Conservation (phyloP, 148 eudicot species). For the Bassia scoparia region DNA sequence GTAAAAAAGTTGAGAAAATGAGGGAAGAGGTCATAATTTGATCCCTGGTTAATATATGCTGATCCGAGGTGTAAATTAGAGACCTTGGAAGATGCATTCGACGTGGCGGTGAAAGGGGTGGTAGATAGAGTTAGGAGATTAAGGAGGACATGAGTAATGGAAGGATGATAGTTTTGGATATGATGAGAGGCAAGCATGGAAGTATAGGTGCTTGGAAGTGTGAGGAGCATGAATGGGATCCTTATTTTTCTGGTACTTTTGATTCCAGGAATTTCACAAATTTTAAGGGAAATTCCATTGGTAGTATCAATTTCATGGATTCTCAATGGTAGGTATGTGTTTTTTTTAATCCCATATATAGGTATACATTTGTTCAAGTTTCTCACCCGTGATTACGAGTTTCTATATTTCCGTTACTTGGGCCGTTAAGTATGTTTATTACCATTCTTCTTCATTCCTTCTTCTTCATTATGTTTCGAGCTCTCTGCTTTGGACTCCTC, state of each 20-base stretch:
- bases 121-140: slow-evolving; percentile 34
- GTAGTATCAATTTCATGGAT: too few species aligned
- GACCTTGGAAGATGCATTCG: slow-evolving; percentile 63
- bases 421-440: too few species aligned
- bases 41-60: slow-evolving; percentile 61
- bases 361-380: too few species aligned
- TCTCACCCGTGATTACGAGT: too few species aligned
- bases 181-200: slow-evolving; percentile 46
- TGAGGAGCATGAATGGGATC: slow-evolving; percentile 44
- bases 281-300: too few species aligned
- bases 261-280: slow-evolving; percentile 37
- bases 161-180: slow-evolving; percentile 37
- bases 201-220: slow-evolving; percentile 43
- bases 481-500: too few species aligned
- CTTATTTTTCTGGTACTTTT: slow-evolving; percentile 45
- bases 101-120: slow-evolving; percentile 46
- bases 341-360: too few species aligned
- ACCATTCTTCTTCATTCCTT: too few species aligned
- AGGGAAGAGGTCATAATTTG: slow-evolving; percentile 49
- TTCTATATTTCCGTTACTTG: too few species aligned
- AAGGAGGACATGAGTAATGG: slow-evolving; percentile 40
- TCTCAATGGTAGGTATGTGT: too few species aligned
- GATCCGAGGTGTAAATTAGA: slow-evolving; percentile 45
- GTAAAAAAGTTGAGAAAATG: slow-evolving; percentile 41
- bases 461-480: too few species aligned